Conservation (phyloP, 202 grass and related monocot species). For the Panicum hallii region DNA sequence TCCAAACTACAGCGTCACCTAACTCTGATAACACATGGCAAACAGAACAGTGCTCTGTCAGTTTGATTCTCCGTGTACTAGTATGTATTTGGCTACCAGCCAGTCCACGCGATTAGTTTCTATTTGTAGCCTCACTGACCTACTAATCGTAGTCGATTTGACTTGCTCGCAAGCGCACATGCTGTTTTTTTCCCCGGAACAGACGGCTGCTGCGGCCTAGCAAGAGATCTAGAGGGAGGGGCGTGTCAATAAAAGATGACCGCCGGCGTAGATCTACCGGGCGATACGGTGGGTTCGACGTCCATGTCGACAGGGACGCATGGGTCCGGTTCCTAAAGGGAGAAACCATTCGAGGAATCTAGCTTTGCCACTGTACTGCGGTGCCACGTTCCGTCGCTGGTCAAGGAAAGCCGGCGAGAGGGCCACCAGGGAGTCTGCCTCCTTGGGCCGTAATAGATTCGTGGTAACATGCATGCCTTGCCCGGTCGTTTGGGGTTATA, state of each 20-base stretch:
- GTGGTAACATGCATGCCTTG: neutral
- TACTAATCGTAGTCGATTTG: too few relatives aligned
- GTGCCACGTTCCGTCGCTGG: neutral
- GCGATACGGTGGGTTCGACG: conserved; percentile 13
- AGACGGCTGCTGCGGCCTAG: too few relatives aligned
- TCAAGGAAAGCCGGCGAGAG: neutral
- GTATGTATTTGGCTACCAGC: neutral
- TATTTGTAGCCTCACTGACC: neutral
- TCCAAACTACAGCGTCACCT: neutral
- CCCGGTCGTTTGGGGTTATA: too few relatives aligned
- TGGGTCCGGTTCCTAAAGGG: neutral
- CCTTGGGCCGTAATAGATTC: neutral
- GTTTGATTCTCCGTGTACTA: too few relatives aligned
- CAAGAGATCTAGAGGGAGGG: too few relatives aligned
- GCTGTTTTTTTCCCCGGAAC: too few relatives aligned
- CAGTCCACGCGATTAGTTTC: neutral
- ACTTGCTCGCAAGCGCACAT: too few relatives aligned
- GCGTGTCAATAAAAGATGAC: too few relatives aligned
- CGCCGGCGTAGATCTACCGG: neutral
- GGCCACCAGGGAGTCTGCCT: neutral
- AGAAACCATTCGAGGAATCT: conserved; percentile 39
- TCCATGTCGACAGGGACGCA: conserved; percentile 34
- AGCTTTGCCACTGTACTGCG: neutral
- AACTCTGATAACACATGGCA: neutral
- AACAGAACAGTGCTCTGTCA: neutral